Percentiles rank a stretch among this genome's conserved stretches.
Conservation (phyloP, 208 protist species). For the Tritrichomonas musculus region DNA sequence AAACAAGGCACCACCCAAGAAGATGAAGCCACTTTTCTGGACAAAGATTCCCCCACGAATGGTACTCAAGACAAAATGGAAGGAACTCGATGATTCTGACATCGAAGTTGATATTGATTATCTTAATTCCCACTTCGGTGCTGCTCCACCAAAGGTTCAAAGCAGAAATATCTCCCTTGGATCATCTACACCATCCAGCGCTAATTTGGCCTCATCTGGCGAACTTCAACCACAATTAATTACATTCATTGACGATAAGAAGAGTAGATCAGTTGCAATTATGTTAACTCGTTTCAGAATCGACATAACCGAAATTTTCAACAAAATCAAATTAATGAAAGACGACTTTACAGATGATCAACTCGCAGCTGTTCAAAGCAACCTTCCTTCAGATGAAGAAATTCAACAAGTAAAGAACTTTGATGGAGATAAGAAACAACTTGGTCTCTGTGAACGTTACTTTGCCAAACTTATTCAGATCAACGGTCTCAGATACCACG, state of each 20-base stretch:
- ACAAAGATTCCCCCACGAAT: neutral
- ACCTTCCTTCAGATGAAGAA: neutral
- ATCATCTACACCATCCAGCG: too few species aligned
- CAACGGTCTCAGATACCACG: neutral
- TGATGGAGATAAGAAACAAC: neutral
- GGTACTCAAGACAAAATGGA: neutral
- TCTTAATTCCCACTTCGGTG: neutral
- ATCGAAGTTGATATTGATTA: neutral
- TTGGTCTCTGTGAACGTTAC: neutral
- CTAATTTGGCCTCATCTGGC: too few species aligned
- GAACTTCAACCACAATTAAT: neutral
- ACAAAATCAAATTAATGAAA: neutral
- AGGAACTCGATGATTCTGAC: neutral
- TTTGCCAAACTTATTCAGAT: neutral
- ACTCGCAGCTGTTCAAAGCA: neutral
- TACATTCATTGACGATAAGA: neutral
- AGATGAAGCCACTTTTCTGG: slow-evolving; percentile 6
- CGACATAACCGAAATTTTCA: neutral
- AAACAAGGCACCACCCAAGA: neutral
- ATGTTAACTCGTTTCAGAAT: neutral
- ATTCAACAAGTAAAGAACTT: neutral
- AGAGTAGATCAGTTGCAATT: neutral
- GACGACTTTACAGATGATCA: slow-evolving; percentile 30
- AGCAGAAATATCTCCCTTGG: too few species aligned
- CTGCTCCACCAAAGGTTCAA: neutral